Evolutionary conservation across 345 rosid species (phyloP), one percentile per base, ranked within the genome.

Genomic region (Linum trigynum): DNA sequence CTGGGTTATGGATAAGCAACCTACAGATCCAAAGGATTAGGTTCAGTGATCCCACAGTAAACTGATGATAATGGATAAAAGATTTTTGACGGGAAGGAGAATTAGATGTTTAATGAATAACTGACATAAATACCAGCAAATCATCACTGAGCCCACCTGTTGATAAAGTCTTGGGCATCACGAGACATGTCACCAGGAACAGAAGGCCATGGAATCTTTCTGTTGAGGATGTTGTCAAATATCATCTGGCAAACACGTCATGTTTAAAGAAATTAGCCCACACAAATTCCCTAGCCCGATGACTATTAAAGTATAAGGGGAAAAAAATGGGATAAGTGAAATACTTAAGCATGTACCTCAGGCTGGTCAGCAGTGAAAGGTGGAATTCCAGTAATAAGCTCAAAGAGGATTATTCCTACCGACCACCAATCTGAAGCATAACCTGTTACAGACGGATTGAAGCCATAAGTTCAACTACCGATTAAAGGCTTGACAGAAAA

Each of bases 341-440:
- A n/a, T n/a, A n/a, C n/a, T n/a, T n/a, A n/a, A n/a, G n/a, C n/a
- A 45, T 16, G 59, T 76, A 86, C 96, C 96, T 86, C 90, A 51
- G 96, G 92, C 57, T 73, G 50, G 45, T 83, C 77, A 69, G 90
- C 92, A 66, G 82, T 75, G 72, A 86, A 86, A 58, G 96, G 96
- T 72, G 96, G 96, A 76, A 86, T 75, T 74, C 96, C 96, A 40
- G 88, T 86, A 57, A 89, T 79, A 48, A 84, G 65, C 72, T 89
- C 96, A 70, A 84, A 89, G 67, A 89, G 77, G 74, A 89, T 83
- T 74, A 89, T 89, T 78, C 96, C 96, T 64, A 82, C 90, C 17
- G 96, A 89, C 96, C 96, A 89, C 96, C 96, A 89, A 66, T 89
- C 92, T 0, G 87, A 76, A 70, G 92, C 84, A 76, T 80, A 84